Evolutionary conservation across 257 asterid genomes (phyloP).

Genomic region (Oldenlandia corymbosa): DNA sequence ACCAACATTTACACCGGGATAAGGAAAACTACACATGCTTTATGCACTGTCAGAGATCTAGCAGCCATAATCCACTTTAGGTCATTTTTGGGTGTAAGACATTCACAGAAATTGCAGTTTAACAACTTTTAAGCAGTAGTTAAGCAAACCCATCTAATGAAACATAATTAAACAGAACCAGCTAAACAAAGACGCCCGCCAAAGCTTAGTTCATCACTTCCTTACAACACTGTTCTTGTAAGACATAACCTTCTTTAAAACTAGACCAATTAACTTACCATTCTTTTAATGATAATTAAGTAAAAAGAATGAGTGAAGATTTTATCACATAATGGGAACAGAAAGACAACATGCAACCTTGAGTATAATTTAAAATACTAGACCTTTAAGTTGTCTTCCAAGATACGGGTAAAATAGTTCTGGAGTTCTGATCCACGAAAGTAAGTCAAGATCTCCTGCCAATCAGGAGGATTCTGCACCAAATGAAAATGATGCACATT

Average conservation of each 20-base stretch:
- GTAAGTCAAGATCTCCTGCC: conserved; percentile 97
- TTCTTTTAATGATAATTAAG: too few species aligned
- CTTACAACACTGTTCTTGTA: neutral
- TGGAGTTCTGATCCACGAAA: conserved; percentile 98
- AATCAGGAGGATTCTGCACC: conserved; percentile 95
- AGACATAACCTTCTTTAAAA: too few species aligned
- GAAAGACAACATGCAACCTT: neutral
- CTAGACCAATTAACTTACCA: too few species aligned
- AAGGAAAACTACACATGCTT: too few species aligned
- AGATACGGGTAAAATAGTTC: conserved; percentile 90
- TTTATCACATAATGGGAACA: too few species aligned
- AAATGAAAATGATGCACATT: conserved; percentile 10
- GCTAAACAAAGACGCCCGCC: neutral
- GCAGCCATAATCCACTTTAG: neutral
- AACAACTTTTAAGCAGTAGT: neutral
- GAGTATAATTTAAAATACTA: conserved; percentile 11
- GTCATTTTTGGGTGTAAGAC: neutral
- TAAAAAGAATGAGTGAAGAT: too few species aligned
- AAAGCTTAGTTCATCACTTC: neutral
- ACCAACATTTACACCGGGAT: too few species aligned
- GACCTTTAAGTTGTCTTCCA: conserved; percentile 96
- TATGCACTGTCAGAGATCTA: too few species aligned
- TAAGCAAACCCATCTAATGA: neutral
- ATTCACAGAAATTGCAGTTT: neutral
- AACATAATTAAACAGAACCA: neutral